Percentiles rank a stretch among this genome's conserved stretches.
These are phyloP conservation scores for Clavariopsis aquatica DNA, from an alignment of 495 filamentous ascomycete genomes.

Conservation along the genomic window DNA sequence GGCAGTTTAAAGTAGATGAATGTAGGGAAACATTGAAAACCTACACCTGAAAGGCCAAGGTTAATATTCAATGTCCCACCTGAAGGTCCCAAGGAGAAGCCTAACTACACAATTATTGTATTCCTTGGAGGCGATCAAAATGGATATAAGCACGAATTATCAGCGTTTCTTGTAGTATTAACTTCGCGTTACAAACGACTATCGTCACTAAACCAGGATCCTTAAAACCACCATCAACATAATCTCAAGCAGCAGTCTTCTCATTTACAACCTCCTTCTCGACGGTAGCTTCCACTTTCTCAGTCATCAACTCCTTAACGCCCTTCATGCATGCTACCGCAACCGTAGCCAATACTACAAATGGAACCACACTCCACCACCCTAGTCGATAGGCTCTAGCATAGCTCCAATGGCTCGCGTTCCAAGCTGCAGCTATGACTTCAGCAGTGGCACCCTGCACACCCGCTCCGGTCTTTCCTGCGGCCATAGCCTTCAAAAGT, in stretches of 20 bases:
- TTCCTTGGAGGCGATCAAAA: too few relatives aligned
- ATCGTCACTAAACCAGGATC: too few relatives aligned
- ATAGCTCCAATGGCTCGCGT: conserved; percentile 49
- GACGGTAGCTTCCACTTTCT: conserved; percentile 42
- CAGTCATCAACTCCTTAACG: conserved; percentile 47
- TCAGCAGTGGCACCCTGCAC: conserved; percentile 45
- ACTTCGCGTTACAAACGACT: too few relatives aligned
- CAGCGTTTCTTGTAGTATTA: too few relatives aligned
- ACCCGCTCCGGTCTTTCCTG: conserved; percentile 6
- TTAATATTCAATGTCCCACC: too few relatives aligned
- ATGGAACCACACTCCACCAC: conserved; percentile 57
- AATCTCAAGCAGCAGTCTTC: conserved; percentile 10
- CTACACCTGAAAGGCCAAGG: too few relatives aligned
- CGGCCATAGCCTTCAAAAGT: conserved; percentile 42
- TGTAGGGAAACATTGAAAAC: too few relatives aligned
- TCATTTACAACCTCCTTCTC: conserved; percentile 23
- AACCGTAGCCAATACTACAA: conserved; percentile 54
- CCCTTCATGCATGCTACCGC: conserved; percentile 51
- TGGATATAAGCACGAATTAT: too few relatives aligned
- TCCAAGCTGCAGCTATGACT: conserved; percentile 46
- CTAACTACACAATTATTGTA: too few relatives aligned
- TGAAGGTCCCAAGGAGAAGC: too few relatives aligned
- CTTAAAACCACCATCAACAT: too few relatives aligned
- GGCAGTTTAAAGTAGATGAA: too few relatives aligned
- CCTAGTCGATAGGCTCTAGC: conserved; percentile 51